Percentiles rank a stretch among this genome's conserved stretches.
phyloP scores from a whole-genome alignment of 2,329 filamentous ascomycete species.

The Penicillium sp. region DNA sequence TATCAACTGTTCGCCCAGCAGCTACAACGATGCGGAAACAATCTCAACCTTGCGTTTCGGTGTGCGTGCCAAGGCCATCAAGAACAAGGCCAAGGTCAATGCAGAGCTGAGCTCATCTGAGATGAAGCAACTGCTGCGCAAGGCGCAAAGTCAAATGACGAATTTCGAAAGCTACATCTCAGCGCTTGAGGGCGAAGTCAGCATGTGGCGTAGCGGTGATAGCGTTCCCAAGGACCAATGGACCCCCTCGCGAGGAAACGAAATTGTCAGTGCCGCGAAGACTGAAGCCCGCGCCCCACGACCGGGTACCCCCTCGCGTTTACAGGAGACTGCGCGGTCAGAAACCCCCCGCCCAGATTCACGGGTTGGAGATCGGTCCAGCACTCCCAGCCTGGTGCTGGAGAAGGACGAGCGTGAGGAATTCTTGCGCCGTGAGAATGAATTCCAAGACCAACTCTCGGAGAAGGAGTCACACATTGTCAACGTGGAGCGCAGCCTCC shows the following conservation, averaged over 20 bases:
- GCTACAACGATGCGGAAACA: constrained; percentile 96
- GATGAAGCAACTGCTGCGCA: constrained; percentile 88
- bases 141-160: constrained; percentile 84
- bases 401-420: constrained; percentile 98
- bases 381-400: constrained; percentile 80
- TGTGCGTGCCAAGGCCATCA: constrained; percentile 95
- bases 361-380: constrained; percentile 73
- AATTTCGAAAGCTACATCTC: constrained; percentile 86
- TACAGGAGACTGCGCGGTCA: constrained; percentile 51
- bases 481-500: constrained; percentile 74
- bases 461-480: constrained; percentile 85
- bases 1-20: constrained; percentile 98
- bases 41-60: constrained; percentile 89
- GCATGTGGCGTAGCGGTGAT: constrained; percentile 84
- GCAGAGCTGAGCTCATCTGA: constrained; percentile 94
- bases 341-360: constrained; percentile 65
- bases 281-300: constrained; percentile 49
- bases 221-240: constrained; percentile 84
- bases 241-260: constrained; percentile 65
- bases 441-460: constrained; percentile 92
- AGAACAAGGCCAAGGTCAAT: constrained; percentile 99
- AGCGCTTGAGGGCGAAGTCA: constrained; percentile 79
- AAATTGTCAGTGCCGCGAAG: constrained; percentile 52
- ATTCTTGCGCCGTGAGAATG: constrained; percentile 91
- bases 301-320: constrained; percentile 43